phyloP scores from a whole-genome alignment of 2,329 filamentous ascomycete species.

The Fusarium vanettenii region DNA sequence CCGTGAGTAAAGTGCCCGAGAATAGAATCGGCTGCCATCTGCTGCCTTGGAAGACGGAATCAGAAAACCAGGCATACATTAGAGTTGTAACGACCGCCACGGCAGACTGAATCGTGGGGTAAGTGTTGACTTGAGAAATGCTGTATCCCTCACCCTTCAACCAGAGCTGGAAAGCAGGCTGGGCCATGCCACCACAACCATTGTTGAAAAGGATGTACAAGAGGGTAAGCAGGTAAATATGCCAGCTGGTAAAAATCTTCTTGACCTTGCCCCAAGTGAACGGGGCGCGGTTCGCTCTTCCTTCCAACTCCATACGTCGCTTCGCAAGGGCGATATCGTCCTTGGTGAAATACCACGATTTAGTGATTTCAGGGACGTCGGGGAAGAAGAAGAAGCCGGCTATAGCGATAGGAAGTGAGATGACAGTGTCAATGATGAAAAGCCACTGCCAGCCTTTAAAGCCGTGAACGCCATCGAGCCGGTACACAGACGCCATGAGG shows the following conservation, averaged over 20 bases:
- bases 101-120: slow-evolving; percentile 68
- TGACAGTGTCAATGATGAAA: slow-evolving; percentile 51
- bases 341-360: slow-evolving; percentile 44
- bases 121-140: slow-evolving; percentile 58
- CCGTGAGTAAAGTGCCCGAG: slow-evolving; percentile 55
- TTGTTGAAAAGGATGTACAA: slow-evolving; percentile 76
- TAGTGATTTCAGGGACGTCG: slow-evolving; percentile 45
- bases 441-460: slow-evolving; percentile 60
- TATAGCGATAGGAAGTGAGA: slow-evolving; percentile 49
- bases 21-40: slow-evolving; percentile 75
- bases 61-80: slow-evolving; percentile 74
- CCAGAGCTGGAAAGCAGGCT: slow-evolving; percentile 67
- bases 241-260: slow-evolving; percentile 73
- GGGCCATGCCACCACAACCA: slow-evolving; percentile 56
- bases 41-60: slow-evolving; percentile 66
- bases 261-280: slow-evolving; percentile 62
- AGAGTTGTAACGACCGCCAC: slow-evolving; percentile 68
- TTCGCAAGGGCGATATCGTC: slow-evolving; percentile 44
- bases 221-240: slow-evolving; percentile 68
- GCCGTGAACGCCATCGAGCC: slow-evolving; percentile 53
- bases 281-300: slow-evolving; percentile 54
- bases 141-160: slow-evolving; percentile 57
- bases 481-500: slow-evolving; percentile 55
- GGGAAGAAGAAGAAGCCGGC: slow-evolving; percentile 49
- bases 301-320: slow-evolving; percentile 54